These are phyloP conservation scores for Solanum clarkiae DNA, from an alignment of 257 asterid species.

Conservation along the genomic window DNA sequence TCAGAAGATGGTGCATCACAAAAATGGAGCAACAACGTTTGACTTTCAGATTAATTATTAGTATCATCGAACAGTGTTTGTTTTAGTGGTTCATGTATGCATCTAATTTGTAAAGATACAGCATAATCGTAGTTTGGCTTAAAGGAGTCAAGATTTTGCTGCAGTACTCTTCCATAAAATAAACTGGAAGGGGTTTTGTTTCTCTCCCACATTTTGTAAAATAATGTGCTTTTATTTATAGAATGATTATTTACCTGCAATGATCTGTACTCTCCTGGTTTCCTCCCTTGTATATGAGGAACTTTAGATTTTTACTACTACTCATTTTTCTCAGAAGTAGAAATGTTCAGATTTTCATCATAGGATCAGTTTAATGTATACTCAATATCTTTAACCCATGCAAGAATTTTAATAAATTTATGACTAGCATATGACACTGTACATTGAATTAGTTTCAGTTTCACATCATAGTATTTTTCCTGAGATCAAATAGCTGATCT, in stretches of 20 bases:
- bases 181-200: neutral
- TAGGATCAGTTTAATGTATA: neutral
- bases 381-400: neutral
- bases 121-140: neutral
- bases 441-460: neutral
- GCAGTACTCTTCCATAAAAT: neutral
- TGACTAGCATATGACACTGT: neutral
- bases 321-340: neutral
- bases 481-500: neutral
- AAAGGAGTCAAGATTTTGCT: neutral
- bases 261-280: neutral
- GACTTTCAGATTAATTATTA: neutral
- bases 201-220: neutral
- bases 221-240: neutral
- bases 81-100: neutral
- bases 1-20: conserved; percentile 3
- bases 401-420: neutral
- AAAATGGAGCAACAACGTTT: conserved; percentile 46
- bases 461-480: neutral
- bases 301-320: neutral
- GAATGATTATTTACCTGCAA: neutral
- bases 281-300: neutral
- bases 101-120: neutral
- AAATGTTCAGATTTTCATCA: neutral
- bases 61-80: neutral